These are phyloP conservation scores for Thielaviopsis cerberus DNA, from an alignment of 2,329 filamentous ascomycete genomes.

Conservation along the genomic window DNA sequence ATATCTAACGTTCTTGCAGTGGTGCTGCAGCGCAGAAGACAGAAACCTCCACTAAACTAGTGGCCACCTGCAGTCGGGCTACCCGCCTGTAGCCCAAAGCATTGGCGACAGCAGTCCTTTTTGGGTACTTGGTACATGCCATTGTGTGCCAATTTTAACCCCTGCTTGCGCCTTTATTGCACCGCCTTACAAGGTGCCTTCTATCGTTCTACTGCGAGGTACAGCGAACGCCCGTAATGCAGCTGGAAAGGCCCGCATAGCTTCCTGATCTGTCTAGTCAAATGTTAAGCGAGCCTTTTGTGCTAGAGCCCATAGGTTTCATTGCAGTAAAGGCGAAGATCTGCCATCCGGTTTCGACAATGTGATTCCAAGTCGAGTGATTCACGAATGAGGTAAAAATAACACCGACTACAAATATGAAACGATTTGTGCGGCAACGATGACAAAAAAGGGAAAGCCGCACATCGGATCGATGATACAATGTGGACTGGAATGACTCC, in stretches of 20 bases:
- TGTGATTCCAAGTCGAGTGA: no score
- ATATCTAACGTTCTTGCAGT: neutral
- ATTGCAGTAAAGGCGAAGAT: neutral
- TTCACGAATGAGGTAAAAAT: neutral
- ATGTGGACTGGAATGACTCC: conserved; percentile 2
- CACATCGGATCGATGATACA: no score
- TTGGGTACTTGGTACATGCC: no score
- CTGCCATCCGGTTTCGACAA: neutral
- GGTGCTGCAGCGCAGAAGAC: neutral
- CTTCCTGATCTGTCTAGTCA: neutral
- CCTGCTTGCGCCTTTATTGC: neutral
- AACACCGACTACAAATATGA: neutral
- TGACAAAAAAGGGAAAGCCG: neutral
- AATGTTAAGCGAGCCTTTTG: neutral
- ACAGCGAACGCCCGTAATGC: neutral
- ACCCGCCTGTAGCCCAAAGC: neutral
- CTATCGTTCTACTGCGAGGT: neutral
- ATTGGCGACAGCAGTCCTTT: no score
- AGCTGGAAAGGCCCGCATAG: neutral
- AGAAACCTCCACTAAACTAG: neutral
- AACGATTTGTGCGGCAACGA: neutral
- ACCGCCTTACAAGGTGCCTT: neutral
- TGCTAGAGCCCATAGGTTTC: neutral
- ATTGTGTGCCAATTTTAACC: neutral
- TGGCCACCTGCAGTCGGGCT: neutral